Percentiles rank a stretch among this genome's conserved stretches.
Conservation (phyloP, 2,329 filamentous ascomycete genomes). For the Penicillium sp. region DNA sequence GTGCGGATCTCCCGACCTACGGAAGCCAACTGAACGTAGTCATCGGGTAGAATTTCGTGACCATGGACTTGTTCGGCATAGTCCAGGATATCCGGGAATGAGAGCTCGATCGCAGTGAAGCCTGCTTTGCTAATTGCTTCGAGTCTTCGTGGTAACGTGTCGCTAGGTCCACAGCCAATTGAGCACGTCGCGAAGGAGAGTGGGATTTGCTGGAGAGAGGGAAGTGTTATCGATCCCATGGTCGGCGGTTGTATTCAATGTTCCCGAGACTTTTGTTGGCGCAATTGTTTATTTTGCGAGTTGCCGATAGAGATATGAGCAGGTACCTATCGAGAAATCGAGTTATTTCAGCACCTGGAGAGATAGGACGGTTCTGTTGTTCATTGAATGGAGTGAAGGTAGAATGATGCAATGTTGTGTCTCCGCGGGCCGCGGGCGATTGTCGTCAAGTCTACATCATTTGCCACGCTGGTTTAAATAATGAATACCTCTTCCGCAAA, state of each 20-base stretch:
- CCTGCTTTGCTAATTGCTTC: slow-evolving; percentile 43
- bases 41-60: slow-evolving; percentile 55
- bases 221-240: slow-evolving; percentile 13
- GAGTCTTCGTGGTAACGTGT: slow-evolving; percentile 43
- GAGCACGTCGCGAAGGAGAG: slow-evolving; percentile 48
- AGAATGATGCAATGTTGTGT: slow-evolving; percentile 23
- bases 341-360: neutral
- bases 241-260: neutral
- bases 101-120: slow-evolving; percentile 70
- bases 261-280: neutral
- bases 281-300: neutral
- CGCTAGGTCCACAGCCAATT: slow-evolving; percentile 38
- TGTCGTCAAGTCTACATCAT: slow-evolving; percentile 19
- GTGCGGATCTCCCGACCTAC: slow-evolving; percentile 58
- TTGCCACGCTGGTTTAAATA: neutral
- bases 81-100: slow-evolving; percentile 69
- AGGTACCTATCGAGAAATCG: too few species aligned
- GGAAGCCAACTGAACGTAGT: slow-evolving; percentile 61
- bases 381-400: neutral
- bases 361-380: neutral
- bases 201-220: slow-evolving; percentile 33
- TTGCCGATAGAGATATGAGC: too few species aligned
- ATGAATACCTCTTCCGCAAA: neutral
- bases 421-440: neutral
- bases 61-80: slow-evolving; percentile 60